Conservation (phyloP, 2,329 filamentous ascomycete genomes). For the Neopestalotiopsis sp. region DNA sequence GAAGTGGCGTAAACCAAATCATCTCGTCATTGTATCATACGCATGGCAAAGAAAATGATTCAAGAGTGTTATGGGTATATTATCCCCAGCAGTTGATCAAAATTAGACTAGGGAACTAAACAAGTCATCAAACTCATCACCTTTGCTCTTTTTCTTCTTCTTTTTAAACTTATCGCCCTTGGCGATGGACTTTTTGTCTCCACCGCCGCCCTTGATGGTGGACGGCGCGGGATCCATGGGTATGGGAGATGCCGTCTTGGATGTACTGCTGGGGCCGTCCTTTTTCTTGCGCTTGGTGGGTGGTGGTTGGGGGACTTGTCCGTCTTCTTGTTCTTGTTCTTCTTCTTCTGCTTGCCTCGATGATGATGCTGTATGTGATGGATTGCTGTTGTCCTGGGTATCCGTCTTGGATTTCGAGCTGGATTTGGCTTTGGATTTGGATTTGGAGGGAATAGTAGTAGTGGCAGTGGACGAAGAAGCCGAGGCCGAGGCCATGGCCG, state of each 20-base stretch:
- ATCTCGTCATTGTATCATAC: background rate
- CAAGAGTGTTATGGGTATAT: no score
- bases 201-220: conserved; percentile 12
- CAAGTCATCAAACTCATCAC: conserved; percentile 74
- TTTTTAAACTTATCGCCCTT: conserved; percentile 34
- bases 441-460: background rate
- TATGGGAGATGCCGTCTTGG: background rate
- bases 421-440: background rate
- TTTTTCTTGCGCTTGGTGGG: conserved; percentile 18
- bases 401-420: background rate
- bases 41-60: no score
- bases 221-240: background rate
- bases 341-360: no score
- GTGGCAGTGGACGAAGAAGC: background rate
- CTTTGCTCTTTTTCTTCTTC: conserved; percentile 62
- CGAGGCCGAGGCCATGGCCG: background rate
- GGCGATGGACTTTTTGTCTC: conserved; percentile 20
- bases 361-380: background rate
- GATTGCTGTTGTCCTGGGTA: background rate
- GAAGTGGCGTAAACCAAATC: background rate
- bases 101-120: conserved; percentile 63
- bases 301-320: conserved; percentile 1
- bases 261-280: conserved; percentile 15
- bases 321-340: background rate
- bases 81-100: no score